Base-by-base conservation (phyloP, 73 alveolate genomes). In the Tetrahymena borealis region DNA sequence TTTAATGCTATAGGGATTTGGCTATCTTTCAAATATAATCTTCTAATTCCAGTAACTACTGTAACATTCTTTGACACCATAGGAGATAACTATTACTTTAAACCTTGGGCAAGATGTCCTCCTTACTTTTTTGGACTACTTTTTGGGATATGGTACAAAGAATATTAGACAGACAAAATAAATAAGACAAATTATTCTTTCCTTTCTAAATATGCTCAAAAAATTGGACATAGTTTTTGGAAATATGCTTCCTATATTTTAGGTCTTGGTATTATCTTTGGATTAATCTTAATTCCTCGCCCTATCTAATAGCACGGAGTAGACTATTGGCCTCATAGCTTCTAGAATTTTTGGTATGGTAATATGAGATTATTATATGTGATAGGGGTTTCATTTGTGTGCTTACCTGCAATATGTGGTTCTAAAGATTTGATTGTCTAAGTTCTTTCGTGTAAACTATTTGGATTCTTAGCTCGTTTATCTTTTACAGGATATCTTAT, bases 41-140 rank as follows among this genome's bases (percentile, higher is more conserved):
- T 92, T 16, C 36, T 38, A 15, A 78, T 92, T n/a, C 92, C 92
- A 18, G 92, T 78, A 2, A 13, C 39, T 12, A 33, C 91, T 78
- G 28, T 39, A 39, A 39, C 43, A 12, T 78, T 78, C 24, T n/a
- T 35, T 33, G 90, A 36, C 37, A 38, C 28, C n/a, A 13, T 39
- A 78, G 43, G 90, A 28, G 43, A 92, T 31, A 92, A 92, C 41
- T 92, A 35, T 78, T 92, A 92, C 78, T 91, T 33, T 39, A 92
- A 90, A 38, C 78, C 95, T 20, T 92, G 90, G 42, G 85, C 92
- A 8, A 92, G 95, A 40, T 91, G 91, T 20, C 95, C 95, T 37
- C 95, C 95, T 11, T 92, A 92, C n/a, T 78, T 78, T 18, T 78
- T 92, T 78, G 95, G 95, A 0, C 90, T 92, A 18, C 31, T 92